Evolutionary conservation across 371 early-diverging fungal genomes (phyloP).

Genomic region (Saksenaea oblongispora): DNA sequence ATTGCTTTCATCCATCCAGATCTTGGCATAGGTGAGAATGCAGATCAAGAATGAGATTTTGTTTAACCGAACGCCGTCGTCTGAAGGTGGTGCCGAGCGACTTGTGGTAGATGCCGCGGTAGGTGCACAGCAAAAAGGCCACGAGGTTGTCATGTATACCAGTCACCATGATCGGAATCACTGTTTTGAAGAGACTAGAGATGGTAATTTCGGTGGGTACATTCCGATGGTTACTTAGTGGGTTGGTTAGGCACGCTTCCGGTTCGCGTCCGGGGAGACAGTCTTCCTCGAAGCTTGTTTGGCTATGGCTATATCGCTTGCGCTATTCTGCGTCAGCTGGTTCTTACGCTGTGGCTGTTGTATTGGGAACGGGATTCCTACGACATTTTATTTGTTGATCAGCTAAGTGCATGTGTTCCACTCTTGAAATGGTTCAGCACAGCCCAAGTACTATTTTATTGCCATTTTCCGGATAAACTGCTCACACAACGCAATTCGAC

Average conservation of each 20-base stretch:
- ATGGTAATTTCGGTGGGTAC: conserved; percentile 54
- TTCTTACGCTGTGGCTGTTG: conserved; percentile 62
- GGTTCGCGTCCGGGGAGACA: conserved; percentile 76
- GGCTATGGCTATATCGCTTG: conserved; percentile 80
- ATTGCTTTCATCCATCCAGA: conserved; percentile 92
- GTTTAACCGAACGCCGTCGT: background rate
- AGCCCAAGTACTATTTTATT: conserved; percentile 88
- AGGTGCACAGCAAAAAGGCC: conserved; percentile 78
- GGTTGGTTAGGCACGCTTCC: conserved; percentile 65
- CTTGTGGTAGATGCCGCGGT: conserved; percentile 94
- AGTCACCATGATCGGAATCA: conserved; percentile 88
- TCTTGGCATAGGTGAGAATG: conserved; percentile 76
- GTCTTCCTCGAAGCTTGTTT: conserved; percentile 65
- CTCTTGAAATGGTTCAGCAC: conserved; percentile 66
- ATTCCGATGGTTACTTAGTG: background rate
- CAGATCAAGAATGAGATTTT: background rate
- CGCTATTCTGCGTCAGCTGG: conserved; percentile 79
- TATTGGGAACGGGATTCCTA: conserved; percentile 43
- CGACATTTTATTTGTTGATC: conserved; percentile 90
- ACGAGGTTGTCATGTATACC: conserved; percentile 83
- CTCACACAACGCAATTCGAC: conserved; percentile 65
- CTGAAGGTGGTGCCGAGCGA: conserved; percentile 90
- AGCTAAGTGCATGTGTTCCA: conserved; percentile 86
- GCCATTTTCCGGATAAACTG: conserved; percentile 95
- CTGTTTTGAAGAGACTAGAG: conserved; percentile 91